Conservation (phyloP, 2,329 filamentous ascomycete genomes). For the Monascus ruber region DNA sequence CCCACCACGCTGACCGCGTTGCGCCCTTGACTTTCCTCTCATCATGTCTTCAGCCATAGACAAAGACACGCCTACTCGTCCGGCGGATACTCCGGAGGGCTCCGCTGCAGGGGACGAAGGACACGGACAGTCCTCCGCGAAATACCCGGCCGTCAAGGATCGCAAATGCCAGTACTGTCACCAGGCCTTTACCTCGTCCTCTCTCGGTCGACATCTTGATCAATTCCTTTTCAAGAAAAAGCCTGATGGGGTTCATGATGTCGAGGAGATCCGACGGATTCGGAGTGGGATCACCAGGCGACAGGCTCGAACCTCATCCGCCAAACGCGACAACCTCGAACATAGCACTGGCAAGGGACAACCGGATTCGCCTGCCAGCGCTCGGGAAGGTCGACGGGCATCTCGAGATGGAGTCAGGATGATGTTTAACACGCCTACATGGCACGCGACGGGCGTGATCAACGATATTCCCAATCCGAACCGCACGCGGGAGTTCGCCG, state of each 20-base stretch:
- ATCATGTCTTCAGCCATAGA: conserved; percentile 11
- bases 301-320: conserved; percentile 58
- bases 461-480: conserved; percentile 55
- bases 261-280: conserved; percentile 75
- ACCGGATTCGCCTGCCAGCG: conserved; percentile 16
- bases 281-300: conserved; percentile 77
- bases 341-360: conserved; percentile 38
- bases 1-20: too few relatives aligned
- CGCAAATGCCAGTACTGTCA: conserved; percentile 79
- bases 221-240: conserved; percentile 91
- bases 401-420: conserved; percentile 30
- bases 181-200: conserved; percentile 86
- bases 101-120: conserved; percentile 27
- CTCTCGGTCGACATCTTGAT: conserved; percentile 83
- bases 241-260: conserved; percentile 82
- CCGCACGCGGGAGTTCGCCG: conserved; percentile 30
- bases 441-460: conserved; percentile 68
- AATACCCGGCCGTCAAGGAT: conserved; percentile 58
- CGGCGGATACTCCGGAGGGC: conserved; percentile 27
- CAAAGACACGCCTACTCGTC: conserved; percentile 11
- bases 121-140: conserved; percentile 18
- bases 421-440: conserved; percentile 52
- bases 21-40: background rate
- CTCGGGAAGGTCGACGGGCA: conserved; percentile 25
- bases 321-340: conserved; percentile 52